Conservation (phyloP, 192 early-diverging fungal species). For the Umbelopsis vinacea region DNA sequence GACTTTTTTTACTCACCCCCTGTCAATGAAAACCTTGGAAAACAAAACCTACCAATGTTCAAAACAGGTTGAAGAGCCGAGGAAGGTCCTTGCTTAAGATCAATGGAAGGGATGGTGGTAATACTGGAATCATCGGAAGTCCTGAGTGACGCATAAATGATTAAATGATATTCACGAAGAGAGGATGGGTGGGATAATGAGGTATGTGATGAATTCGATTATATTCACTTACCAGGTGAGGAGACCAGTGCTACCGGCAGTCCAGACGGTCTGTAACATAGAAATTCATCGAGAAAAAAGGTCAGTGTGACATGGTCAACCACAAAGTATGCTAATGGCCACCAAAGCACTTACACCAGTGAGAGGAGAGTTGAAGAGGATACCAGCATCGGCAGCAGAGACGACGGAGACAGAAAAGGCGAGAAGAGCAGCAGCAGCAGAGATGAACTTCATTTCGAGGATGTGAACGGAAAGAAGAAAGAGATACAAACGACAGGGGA, state of each 20-base stretch:
- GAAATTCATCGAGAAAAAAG: neutral
- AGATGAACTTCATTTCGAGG: conserved; percentile 24
- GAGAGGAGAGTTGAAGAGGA: conserved; percentile 30
- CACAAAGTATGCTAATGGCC: neutral
- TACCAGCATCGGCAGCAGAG: conserved; percentile 29
- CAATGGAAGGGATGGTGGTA: conserved; percentile 21
- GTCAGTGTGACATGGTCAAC: neutral
- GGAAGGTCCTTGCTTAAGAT: conserved; percentile 27
- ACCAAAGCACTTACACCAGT: neutral
- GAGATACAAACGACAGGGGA: conserved; percentile 15
- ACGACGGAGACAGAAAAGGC: conserved; percentile 20
- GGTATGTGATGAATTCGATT: too few relatives aligned
- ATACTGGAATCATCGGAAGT: conserved; percentile 14
- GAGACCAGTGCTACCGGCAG: conserved; percentile 23
- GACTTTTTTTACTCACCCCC: too few relatives aligned
- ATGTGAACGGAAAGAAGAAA: neutral
- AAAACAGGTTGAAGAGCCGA: conserved; percentile 3
- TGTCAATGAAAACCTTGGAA: too few relatives aligned
- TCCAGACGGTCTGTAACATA: conserved; percentile 1
- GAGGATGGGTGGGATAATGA: too few relatives aligned
- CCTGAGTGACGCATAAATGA: neutral
- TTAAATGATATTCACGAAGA: too few relatives aligned
- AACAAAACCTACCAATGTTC: neutral
- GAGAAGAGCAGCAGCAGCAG: conserved; percentile 24
- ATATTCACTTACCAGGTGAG: conserved; percentile 22